Percentiles rank a stretch among this genome's conserved stretches.
Conservation (phyloP, 2,329 filamentous ascomycete genomes). For the Hirsutella thompsonii region DNA sequence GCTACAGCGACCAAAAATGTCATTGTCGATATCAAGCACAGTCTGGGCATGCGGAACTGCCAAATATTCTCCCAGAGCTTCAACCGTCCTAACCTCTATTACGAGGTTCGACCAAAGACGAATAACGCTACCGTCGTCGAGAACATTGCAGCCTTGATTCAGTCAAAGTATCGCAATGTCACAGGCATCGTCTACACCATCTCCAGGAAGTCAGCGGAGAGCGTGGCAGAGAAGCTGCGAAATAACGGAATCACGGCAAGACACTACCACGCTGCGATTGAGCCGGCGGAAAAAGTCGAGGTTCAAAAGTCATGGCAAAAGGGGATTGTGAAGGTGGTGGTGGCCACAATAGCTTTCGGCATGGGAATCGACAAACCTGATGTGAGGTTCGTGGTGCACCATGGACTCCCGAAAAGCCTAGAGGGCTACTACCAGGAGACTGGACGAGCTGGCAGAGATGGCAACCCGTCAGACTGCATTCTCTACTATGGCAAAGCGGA, state of each 20-base stretch:
- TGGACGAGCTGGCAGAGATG: slow-evolving; percentile 85
- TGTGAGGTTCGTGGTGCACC: slow-evolving; percentile 92
- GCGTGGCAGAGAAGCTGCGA: slow-evolving; percentile 58
- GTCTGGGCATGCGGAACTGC: slow-evolving; percentile 70
- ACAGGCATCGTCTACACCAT: slow-evolving; percentile 91
- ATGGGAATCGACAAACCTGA: slow-evolving; percentile 99
- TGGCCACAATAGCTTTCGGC: slow-evolving; percentile 95
- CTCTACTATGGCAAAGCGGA: slow-evolving; percentile 80
- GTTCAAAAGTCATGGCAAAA: slow-evolving; percentile 76
- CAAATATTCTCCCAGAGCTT: slow-evolving; percentile 84
- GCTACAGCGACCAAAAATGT: slow-evolving; percentile 92
- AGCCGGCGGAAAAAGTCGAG: slow-evolving; percentile 49
- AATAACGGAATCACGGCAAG: slow-evolving; percentile 56
- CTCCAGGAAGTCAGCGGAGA: slow-evolving; percentile 71
- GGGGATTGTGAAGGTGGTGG: slow-evolving; percentile 73
- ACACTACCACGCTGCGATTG: slow-evolving; percentile 78
- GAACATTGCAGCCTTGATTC: slow-evolving; percentile 55
- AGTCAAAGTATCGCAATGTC: slow-evolving; percentile 52
- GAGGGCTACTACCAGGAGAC: slow-evolving; percentile 99
- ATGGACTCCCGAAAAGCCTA: slow-evolving; percentile 83
- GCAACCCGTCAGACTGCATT: slow-evolving; percentile 75
- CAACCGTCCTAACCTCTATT: slow-evolving; percentile 88
- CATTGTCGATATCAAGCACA: slow-evolving; percentile 81
- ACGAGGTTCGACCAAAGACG: slow-evolving; percentile 66
- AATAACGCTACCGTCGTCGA: slow-evolving; percentile 33